Evolutionary conservation across 2,329 filamentous ascomycete species (phyloP).

Genomic region (Neoascochyta sp.): DNA sequence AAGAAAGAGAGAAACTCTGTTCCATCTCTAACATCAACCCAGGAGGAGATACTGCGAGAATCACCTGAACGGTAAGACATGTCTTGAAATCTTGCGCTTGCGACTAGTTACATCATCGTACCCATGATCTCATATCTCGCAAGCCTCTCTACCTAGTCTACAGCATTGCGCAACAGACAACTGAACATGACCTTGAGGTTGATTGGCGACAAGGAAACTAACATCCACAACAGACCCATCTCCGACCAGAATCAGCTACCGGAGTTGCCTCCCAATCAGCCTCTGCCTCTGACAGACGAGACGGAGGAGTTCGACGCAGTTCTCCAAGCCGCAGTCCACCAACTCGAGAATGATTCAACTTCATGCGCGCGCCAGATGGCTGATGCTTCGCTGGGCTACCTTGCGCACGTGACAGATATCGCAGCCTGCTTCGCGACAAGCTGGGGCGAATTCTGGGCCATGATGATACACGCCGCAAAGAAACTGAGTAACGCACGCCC

Average conservation of each 20-base stretch:
- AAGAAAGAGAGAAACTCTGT: no score
- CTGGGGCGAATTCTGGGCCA: constrained; percentile 52
- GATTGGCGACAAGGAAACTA: no score
- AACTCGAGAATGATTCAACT: constrained; percentile 10
- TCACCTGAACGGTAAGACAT: no score
- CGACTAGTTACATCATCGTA: no score
- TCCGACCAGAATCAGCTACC: neutral
- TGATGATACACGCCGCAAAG: constrained; percentile 60
- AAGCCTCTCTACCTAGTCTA: no score
- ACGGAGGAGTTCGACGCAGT: constrained; percentile 5
- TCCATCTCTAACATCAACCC: no score
- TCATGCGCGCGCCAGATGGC: constrained; percentile 60
- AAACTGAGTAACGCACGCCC: constrained; percentile 53
- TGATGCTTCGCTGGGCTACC: constrained; percentile 48
- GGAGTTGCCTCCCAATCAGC: neutral
- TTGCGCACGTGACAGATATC: constrained; percentile 46
- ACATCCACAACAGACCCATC: neutral
- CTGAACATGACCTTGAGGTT: no score
- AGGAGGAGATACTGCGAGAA: no score
- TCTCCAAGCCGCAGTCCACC: constrained; percentile 5
- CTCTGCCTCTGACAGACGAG: constrained; percentile 5
- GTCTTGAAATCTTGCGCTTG: no score
- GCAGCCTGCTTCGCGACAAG: constrained; percentile 13
- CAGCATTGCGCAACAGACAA: no score
- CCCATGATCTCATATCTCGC: no score